Conservation (phyloP, 2,329 filamentous ascomycete species). For the Epichloe typhina region DNA sequence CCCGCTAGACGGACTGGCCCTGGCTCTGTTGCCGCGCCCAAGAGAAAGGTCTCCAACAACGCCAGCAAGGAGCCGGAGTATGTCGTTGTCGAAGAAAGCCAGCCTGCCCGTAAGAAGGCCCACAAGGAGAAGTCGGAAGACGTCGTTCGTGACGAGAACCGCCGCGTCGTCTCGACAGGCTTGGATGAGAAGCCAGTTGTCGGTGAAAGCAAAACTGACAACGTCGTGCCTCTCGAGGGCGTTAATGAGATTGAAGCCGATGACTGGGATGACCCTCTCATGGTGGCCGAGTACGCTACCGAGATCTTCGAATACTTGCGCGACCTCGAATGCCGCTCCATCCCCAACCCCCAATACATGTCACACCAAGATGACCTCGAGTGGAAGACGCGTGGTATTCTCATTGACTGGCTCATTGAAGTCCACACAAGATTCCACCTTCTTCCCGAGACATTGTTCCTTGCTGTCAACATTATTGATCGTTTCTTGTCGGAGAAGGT, state of each 20-base stretch:
- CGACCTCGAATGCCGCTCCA: conserved; percentile 63
- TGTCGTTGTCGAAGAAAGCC: conserved; percentile 44
- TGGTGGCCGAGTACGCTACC: conserved; percentile 94
- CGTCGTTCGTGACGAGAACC: conserved; percentile 37
- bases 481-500: conserved; percentile 93
- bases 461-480: conserved; percentile 96
- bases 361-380: conserved; percentile 85
- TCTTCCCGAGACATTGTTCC: conserved; percentile 88
- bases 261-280: conserved; percentile 84
- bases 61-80: conserved; percentile 40
- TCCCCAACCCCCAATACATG: conserved; percentile 93
- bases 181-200: conserved; percentile 17
- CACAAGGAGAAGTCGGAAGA: conserved; percentile 22
- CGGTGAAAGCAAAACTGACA: not conserved
- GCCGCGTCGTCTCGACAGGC: conserved; percentile 10
- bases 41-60: conserved; percentile 53
- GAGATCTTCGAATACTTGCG: conserved; percentile 96
- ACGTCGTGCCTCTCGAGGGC: not conserved
- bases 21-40: conserved; percentile 50
- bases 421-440: conserved; percentile 95
- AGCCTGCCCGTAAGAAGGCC: conserved; percentile 55
- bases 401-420: conserved; percentile 96
- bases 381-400: conserved; percentile 96
- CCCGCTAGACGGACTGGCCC: conserved; percentile 64
- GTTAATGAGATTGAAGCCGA: conserved; percentile 52